These are phyloP conservation scores for Calycina marina DNA, from an alignment of 2,329 filamentous ascomycete genomes.

Conservation along the genomic window DNA sequence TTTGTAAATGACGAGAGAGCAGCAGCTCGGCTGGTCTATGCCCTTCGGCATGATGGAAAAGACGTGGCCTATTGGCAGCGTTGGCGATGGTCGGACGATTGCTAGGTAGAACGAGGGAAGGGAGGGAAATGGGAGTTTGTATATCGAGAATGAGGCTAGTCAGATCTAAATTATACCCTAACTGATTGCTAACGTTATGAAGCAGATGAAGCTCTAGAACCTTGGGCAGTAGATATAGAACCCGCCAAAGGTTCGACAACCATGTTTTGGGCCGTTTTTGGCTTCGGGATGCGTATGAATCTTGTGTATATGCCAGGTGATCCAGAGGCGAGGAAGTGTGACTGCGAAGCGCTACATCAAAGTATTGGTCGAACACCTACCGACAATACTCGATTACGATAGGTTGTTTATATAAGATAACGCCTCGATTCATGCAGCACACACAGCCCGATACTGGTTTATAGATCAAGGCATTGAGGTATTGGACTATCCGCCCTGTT, in stretches of 20 bases:
- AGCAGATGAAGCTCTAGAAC: slow-evolving; percentile 1
- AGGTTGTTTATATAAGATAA: no score
- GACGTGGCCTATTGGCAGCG: neutral
- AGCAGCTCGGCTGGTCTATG: neutral
- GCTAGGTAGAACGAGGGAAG: slow-evolving; percentile 1
- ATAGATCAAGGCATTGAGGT: no score
- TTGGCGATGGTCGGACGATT: slow-evolving; percentile 2
- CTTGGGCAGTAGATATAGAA: neutral
- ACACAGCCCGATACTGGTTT: no score
- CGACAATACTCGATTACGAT: no score
- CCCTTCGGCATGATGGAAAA: slow-evolving; percentile 1
- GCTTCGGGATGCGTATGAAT: slow-evolving; percentile 1
- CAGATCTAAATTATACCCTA: neutral
- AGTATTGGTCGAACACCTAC: no score
- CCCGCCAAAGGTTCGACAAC: slow-evolving; percentile 1
- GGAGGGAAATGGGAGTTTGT: slow-evolving; percentile 1
- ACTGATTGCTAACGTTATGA: neutral
- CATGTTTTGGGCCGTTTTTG: slow-evolving; percentile 6
- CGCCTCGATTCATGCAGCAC: no score
- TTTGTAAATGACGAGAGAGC: neutral
- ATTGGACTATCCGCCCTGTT: no score
- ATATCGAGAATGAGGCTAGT: slow-evolving; percentile 1
- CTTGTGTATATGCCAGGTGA: slow-evolving; percentile 4
- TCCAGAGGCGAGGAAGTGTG: no score
- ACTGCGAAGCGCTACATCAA: no score